A percentile compares a stretch with the other conserved stretches of the same genome.
phyloP scores from a whole-genome alignment of 2,329 filamentous ascomycete species.

The Colletotrichum sublineola region DNA sequence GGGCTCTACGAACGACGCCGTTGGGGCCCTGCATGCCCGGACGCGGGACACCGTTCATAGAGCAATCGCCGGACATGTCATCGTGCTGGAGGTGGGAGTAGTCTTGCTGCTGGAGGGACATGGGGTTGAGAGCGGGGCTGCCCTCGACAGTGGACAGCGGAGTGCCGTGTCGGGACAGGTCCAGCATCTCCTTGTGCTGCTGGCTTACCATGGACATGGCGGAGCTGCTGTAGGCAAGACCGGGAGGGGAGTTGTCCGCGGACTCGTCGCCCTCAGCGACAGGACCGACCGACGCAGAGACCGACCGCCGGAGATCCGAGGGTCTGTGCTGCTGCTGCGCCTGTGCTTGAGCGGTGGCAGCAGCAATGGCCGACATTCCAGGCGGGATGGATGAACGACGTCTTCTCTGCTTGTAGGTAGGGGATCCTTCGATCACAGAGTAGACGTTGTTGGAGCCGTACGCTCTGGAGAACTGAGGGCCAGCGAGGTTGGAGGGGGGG shows the following conservation, averaged over 20 bases:
- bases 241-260: slow-evolving; percentile 82
- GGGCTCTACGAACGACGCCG: slow-evolving; percentile 87
- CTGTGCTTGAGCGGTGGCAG: slow-evolving; percentile 69
- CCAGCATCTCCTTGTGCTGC: slow-evolving; percentile 83
- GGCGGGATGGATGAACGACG: slow-evolving; percentile 93
- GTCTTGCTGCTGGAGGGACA: slow-evolving; percentile 77
- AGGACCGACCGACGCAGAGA: slow-evolving; percentile 88
- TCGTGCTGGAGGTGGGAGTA: slow-evolving; percentile 74
- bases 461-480: slow-evolving; percentile 82
- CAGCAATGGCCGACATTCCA: slow-evolving; percentile 77
- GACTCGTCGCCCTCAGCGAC: slow-evolving; percentile 84
- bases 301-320: slow-evolving; percentile 90
- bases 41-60: slow-evolving; percentile 69
- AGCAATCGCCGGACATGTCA: slow-evolving; percentile 70
- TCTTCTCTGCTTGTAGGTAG: slow-evolving; percentile 97
- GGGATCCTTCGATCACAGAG: slow-evolving; percentile 96
- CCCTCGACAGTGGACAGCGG: slow-evolving; percentile 88
- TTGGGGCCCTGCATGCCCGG: slow-evolving; percentile 78
- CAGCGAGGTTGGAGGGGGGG: slow-evolving; percentile 85
- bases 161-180: slow-evolving; percentile 91
- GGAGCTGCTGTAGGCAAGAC: slow-evolving; percentile 79
- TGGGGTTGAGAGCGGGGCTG: slow-evolving; percentile 79
- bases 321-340: slow-evolving; percentile 74
- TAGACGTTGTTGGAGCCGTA: slow-evolving; percentile 85
- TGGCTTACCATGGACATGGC: slow-evolving; percentile 72